Evolutionary conservation across 2,329 filamentous ascomycete species (phyloP), one percentile per base, ranked within the genome.

Genomic region (Ophiognomonia clavigignenti-juglandacearum): DNA sequence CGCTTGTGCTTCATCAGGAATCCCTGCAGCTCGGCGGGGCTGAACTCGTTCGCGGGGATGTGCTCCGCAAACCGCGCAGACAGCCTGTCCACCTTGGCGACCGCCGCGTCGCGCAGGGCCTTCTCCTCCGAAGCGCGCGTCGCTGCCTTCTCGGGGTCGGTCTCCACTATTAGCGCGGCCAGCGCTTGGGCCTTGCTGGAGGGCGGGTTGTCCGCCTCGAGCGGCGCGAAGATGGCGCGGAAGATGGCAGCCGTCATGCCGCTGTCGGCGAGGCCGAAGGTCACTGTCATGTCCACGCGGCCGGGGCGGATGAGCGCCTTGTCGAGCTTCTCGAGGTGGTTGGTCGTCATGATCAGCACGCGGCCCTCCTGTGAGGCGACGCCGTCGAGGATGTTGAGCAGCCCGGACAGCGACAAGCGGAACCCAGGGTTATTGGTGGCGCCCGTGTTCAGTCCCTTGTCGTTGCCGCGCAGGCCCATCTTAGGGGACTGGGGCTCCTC

Each of bases 361-460:
- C 78, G 74, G 6, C 79, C 78, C 57, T 83, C 80, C 53, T 82
- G 77, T 8, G 78, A 80, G 16, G 78, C 78, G 6, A 83, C 79
- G 32, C 88, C 86, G 56, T 95, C 87, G 34, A 93, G 82, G 39
- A 87, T 85, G 64, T 93, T 93, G 39, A 93, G 78, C 2, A 93
- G 71, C 0, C 86, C 86, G 0, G 86, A 89, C 2, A 93, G 74
- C 0, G 85, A 88, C 37, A 93, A 65, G 4, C 73, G 65, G 2
- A 62, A 57, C 19, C 40, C 23, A 19, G 50, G 54, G 48, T 35
- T 39, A n/a, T 44, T 53, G 23, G 48, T 58, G 45, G 45, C 61
- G 24, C 52, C 51, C 14, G 54, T 56, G 31, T 58, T 60, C 20
- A 23, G 44, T 13, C 45, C 38, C 19, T 54, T 46, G 55, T 56